Base-by-base conservation (phyloP, 495 filamentous ascomycete genomes). In the Penicillium parvum region DNA sequence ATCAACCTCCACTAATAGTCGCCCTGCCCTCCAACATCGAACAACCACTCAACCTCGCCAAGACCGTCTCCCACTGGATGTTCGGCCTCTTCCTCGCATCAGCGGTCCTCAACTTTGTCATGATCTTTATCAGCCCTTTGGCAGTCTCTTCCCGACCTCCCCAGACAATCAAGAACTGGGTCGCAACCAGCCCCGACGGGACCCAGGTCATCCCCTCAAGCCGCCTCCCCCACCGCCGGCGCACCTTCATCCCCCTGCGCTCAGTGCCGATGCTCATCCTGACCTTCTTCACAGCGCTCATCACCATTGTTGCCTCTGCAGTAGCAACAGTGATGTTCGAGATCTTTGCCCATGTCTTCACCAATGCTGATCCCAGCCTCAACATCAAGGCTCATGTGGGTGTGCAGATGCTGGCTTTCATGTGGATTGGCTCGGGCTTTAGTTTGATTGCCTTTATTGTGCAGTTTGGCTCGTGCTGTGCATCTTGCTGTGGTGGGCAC, bases 11-110 rank as follows among this genome's bases (percentile, higher is more conserved):
- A 16, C 15, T 32, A 16, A 0, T 51, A 82, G 88, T 96, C 63
- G 85, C 83, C 4, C 76, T 96, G 3, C 89, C 90, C 1, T 71
- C 75, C 10, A 66, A 86, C 30, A 75, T 95, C 46, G 73, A 75
- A 54, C 69, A 79, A 43, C 84, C 88, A 40, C 76, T 96, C 15
- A 65, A 76, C 26, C 76, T 96, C 38, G 79, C 92, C 53, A 77
- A 76, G 28, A 69, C 78, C n/a, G 85, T 84, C n/a, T 89, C 81
- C 4, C 79, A 90, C 51, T 81, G 84, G 73, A 95, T 96, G 89
- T 96, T 94, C 59, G 89, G 76, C 39, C 81, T 91, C 61, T 95
- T 92, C 70, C 56, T 96, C 5, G 72, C 81, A 1, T 80, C 79
- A 7, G 65, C 79, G 28, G 70, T 84, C 37, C 68, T 94, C 38